These are phyloP conservation scores for Solanum ossicruentum DNA, from an alignment of 257 asterid species.

Conservation along the genomic window DNA sequence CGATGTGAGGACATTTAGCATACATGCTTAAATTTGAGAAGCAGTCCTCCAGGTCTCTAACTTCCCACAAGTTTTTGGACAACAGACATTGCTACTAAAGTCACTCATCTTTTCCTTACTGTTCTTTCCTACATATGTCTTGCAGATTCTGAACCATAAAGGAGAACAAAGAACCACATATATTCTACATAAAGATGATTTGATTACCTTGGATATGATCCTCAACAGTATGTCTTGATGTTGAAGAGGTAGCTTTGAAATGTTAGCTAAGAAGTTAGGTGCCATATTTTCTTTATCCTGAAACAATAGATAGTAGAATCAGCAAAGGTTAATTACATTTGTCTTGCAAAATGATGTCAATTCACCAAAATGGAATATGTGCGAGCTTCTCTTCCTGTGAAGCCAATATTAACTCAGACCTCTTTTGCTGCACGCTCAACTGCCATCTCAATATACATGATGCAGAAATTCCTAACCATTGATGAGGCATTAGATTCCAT, in stretches of 20 bases:
- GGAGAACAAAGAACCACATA: not conserved
- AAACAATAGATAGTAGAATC: not conserved
- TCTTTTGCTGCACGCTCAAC: conserved; percentile 64
- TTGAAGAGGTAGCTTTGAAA: conserved; percentile 70
- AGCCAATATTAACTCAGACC: conserved; percentile 28
- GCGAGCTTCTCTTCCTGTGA: not conserved
- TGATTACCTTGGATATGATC: conserved; percentile 56
- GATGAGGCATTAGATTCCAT: conserved; percentile 57
- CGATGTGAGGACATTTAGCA: not conserved
- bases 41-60: not conserved
- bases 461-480: conserved; percentile 83
- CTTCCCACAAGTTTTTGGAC: not conserved
- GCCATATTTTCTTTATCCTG: conserved; percentile 73
- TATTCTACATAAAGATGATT: not conserved
- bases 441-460: conserved; percentile 88
- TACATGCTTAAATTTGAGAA: not conserved
- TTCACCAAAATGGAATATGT: not conserved
- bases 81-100: not conserved
- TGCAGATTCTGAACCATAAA: not conserved
- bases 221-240: conserved; percentile 85
- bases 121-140: not conserved
- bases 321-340: not conserved
- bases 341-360: not conserved
- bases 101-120: not conserved
- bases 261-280: conserved; percentile 52